Conservation (phyloP, 2,329 filamentous ascomycete species). For the Aspergillus tubingensis region DNA sequence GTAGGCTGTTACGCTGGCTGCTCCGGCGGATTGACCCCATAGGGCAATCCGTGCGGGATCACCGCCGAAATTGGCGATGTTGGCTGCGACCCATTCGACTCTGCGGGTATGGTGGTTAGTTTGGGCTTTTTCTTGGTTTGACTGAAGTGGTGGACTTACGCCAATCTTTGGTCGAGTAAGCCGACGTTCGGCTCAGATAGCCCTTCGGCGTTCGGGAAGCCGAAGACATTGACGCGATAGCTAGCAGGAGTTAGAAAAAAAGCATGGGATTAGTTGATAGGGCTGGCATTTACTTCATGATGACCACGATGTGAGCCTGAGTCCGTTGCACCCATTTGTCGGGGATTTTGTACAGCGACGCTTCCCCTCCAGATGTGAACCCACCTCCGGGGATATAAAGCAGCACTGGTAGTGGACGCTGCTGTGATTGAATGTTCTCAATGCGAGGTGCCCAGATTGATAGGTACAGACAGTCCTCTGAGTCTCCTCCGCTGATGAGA, state of each 20-base stretch:
- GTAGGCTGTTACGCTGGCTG: constrained; percentile 4
- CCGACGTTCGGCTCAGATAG: constrained; percentile 20
- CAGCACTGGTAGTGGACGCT: constrained; percentile 16
- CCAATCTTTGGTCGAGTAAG: constrained; percentile 20
- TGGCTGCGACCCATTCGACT: constrained; percentile 13
- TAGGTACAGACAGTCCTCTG: constrained; percentile 23
- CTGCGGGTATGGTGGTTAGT: background rate
- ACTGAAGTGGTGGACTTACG: background rate
- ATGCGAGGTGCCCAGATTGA: constrained; percentile 21
- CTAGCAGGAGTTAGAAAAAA: background rate
- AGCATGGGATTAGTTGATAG: background rate
- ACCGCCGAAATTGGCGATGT: constrained; percentile 16
- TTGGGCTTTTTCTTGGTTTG: background rate
- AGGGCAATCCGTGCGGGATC: constrained; percentile 8
- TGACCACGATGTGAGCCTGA: constrained; percentile 20
- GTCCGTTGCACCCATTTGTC: constrained; percentile 21
- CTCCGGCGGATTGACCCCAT: constrained; percentile 15
- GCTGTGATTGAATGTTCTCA: background rate
- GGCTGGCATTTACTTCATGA: constrained; percentile 15
- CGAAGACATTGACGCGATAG: constrained; percentile 24
- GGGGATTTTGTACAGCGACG: constrained; percentile 11
- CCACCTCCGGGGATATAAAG: constrained; percentile 24
- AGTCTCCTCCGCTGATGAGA: constrained; percentile 9
- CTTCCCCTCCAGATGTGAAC: constrained; percentile 14
- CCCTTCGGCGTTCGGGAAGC: constrained; percentile 21